These are phyloP conservation scores for Ampelomyces quisqualis DNA, from an alignment of 2,329 filamentous ascomycete genomes.

Conservation along the genomic window DNA sequence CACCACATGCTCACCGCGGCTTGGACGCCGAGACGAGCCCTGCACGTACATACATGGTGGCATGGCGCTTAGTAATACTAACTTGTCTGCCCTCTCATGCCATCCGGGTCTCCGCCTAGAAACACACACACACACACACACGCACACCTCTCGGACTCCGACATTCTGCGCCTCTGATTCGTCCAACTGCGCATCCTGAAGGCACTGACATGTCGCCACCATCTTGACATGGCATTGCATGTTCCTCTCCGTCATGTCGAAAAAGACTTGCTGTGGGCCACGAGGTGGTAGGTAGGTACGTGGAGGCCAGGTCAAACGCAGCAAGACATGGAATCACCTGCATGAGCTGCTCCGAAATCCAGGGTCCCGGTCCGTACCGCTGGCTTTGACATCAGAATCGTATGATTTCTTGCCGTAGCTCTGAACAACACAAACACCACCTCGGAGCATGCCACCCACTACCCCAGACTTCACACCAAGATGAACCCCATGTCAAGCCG, in stretches of 20 bases:
- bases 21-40: too few relatives aligned
- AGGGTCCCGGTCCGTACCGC: conserved; percentile 26
- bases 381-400: conserved; percentile 31
- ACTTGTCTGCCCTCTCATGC: conserved; percentile 2
- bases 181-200: too few relatives aligned
- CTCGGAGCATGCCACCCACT: conserved; percentile 10
- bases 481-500: too few relatives aligned
- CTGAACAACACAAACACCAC: conserved; percentile 9
- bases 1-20: too few relatives aligned
- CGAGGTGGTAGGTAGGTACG: too few relatives aligned
- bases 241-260: too few relatives aligned
- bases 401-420: conserved; percentile 28
- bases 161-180: background rate
- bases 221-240: too few relatives aligned
- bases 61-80: conserved; percentile 2
- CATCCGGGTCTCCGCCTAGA: conserved; percentile 28
- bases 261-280: too few relatives aligned
- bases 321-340: too few relatives aligned
- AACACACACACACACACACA: conserved; percentile 16
- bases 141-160: conserved; percentile 23
- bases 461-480: conserved; percentile 14
- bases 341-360: conserved; percentile 14
- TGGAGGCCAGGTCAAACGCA: too few relatives aligned
- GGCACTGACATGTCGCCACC: too few relatives aligned
- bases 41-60: too few relatives aligned